These are phyloP conservation scores for Backusella sp. DNA, from an alignment of 192 early-diverging fungal genomes.

Conservation along the genomic window DNA sequence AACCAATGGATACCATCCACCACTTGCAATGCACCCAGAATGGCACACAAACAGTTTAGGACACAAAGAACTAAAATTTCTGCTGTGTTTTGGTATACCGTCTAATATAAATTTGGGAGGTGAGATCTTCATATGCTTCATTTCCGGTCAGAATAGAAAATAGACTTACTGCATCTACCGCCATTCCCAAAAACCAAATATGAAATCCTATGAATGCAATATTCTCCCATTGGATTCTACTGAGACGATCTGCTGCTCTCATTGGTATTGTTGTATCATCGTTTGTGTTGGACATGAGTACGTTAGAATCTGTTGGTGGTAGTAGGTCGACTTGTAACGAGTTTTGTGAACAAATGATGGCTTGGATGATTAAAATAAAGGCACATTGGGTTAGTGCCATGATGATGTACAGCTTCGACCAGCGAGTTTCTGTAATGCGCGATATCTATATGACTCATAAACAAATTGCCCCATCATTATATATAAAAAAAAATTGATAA, in stretches of 20 bases:
- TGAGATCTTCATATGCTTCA: conserved; percentile 3
- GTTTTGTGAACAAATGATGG: conserved; percentile 29
- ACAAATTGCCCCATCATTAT: not conserved
- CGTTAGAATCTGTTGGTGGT: conserved; percentile 15
- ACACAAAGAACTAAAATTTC: conserved; percentile 36
- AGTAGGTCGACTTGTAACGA: conserved; percentile 14
- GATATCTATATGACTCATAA: not conserved
- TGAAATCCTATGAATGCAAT: conserved; percentile 41
- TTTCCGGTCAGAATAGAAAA: not conserved
- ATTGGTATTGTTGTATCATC: not conserved
- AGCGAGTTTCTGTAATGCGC: conserved; percentile 34
- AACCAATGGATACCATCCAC: conserved; percentile 37
- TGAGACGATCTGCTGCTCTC: conserved; percentile 28
- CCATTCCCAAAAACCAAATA: conserved; percentile 38
- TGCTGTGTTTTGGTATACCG: conserved; percentile 39
- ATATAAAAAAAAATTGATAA: not conserved
- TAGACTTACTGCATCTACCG: conserved; percentile 36
- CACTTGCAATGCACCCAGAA: conserved; percentile 33
- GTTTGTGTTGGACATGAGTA: not conserved
- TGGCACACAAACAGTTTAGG: conserved; percentile 35
- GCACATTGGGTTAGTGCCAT: conserved; percentile 32
- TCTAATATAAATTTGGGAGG: conserved; percentile 18
- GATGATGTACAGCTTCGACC: conserved; percentile 36
- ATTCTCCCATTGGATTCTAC: conserved; percentile 42
- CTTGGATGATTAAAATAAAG: conserved; percentile 29